A percentile compares a stretch with the other conserved stretches of the same genome.
Conservation (phyloP, 495 filamentous ascomycete genomes). For the Cercophora sp. region DNA sequence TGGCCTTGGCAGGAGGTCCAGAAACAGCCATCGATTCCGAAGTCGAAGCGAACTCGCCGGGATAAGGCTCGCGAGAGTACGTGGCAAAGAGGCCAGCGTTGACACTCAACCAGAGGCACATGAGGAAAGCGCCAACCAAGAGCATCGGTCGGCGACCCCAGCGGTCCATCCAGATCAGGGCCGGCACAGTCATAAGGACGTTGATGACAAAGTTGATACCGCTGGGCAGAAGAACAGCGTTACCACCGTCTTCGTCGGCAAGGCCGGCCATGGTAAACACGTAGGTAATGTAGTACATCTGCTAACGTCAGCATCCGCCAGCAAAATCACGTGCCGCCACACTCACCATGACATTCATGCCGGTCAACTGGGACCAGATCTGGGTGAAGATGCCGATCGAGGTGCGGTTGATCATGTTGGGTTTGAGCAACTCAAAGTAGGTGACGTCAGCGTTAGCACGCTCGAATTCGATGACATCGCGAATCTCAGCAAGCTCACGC, state of each 20-base stretch:
- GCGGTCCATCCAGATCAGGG: conserved; percentile 53
- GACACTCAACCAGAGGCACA: conserved; percentile 65
- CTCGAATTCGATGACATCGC: conserved; percentile 67
- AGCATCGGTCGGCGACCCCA: conserved; percentile 62
- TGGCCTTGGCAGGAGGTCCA: conserved; percentile 59
- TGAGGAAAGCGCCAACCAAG: conserved; percentile 59
- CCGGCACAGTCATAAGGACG: conserved; percentile 54
- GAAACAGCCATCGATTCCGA: conserved; percentile 48
- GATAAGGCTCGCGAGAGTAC: conserved; percentile 37
- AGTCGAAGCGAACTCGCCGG: conserved; percentile 31
- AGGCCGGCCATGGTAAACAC: conserved; percentile 71
- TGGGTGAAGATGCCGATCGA: conserved; percentile 73
- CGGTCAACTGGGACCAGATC: conserved; percentile 80
- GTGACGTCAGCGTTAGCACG: conserved; percentile 55
- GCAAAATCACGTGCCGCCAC: conserved; percentile 40
- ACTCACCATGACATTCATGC: conserved; percentile 82
- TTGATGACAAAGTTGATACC: conserved; percentile 74
- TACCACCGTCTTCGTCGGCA: conserved; percentile 36
- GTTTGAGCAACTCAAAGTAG: conserved; percentile 66
- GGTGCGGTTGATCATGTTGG: conserved; percentile 70
- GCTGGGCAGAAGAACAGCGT: conserved; percentile 57
- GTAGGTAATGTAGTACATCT: conserved; percentile 56
- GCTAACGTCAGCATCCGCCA: conserved; percentile 16
- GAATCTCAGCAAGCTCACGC: conserved; percentile 67
- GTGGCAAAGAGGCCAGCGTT: conserved; percentile 64